These are phyloP conservation scores for Aspergillus luchuensis DNA, from an alignment of 2,329 filamentous ascomycete genomes.

Conservation along the genomic window DNA sequence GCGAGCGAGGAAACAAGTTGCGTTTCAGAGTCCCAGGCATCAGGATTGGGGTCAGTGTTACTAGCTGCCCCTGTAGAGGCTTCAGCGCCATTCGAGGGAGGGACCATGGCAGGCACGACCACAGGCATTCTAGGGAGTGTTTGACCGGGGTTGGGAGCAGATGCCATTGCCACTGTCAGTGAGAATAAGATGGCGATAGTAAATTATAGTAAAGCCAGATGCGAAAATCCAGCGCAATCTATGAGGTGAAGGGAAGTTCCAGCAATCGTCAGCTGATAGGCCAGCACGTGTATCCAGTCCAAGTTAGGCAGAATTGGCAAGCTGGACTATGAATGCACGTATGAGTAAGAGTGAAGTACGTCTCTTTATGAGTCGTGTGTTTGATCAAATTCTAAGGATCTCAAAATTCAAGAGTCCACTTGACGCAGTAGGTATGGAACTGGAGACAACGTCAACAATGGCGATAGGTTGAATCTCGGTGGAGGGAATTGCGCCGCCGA, in stretches of 20 bases:
- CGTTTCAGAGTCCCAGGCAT: slow-evolving; percentile 37
- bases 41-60: neutral
- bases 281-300: neutral
- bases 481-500: neutral
- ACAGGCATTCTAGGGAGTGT: neutral
- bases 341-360: neutral
- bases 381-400: neutral
- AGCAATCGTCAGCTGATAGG: neutral
- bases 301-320: neutral
- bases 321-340: neutral
- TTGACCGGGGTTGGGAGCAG: neutral
- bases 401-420: neutral
- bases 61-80: neutral
- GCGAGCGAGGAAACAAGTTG: slow-evolving; percentile 44
- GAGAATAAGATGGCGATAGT: neutral
- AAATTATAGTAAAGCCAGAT: neutral
- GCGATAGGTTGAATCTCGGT: neutral
- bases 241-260: neutral
- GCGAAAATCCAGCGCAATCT: neutral
- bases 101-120: neutral
- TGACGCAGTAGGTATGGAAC: neutral
- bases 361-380: neutral
- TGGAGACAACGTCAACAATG: neutral
- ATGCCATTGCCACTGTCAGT: neutral
- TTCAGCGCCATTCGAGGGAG: neutral